These are phyloP conservation scores for Cymbopogon citratus DNA, from an alignment of 176 grass and related monocot genomes.

Conservation along the genomic window DNA sequence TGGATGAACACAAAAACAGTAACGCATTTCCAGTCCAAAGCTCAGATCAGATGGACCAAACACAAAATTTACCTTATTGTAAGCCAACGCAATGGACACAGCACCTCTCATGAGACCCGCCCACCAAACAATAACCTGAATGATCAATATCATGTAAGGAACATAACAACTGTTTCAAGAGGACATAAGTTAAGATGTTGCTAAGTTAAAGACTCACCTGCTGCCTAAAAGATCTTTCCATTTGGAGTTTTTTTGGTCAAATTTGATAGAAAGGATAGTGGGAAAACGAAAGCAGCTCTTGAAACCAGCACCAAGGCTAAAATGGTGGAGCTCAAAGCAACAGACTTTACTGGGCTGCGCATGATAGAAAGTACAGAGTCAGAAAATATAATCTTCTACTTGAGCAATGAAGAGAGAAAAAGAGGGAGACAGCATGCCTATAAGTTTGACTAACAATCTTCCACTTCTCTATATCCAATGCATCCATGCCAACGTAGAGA, in stretches of 20 bases:
- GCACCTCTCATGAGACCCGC: conserved; percentile 91
- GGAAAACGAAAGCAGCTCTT: conserved; percentile 88
- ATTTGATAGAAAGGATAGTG: conserved; percentile 66
- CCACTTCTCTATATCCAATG: conserved; percentile 96
- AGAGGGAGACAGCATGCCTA: neutral
- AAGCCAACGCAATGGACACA: conserved; percentile 89
- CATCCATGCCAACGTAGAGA: conserved; percentile 96
- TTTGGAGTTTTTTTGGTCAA: conserved; percentile 56
- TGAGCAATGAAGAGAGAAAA: neutral
- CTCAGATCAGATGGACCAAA: neutral
- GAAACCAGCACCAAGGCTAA: conserved; percentile 70
- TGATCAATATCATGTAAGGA: conserved; percentile 22
- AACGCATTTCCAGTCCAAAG: neutral
- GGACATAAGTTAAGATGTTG: conserved; percentile 12
- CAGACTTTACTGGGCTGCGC: conserved; percentile 66
- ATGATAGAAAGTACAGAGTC: conserved; percentile 7
- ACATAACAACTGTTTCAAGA: neutral
- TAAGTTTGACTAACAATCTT: conserved; percentile 59
- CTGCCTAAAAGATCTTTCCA: conserved; percentile 61
- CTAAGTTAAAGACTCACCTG: conserved; percentile 59
- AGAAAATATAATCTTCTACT: neutral
- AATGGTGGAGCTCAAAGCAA: conserved; percentile 63
- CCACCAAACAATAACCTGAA: conserved; percentile 93
- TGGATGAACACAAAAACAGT: neutral
- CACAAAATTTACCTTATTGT: conserved; percentile 67